phyloP scores from a whole-genome alignment of 1,284 basidiomycete species.

The Cryptococcus sp. region DNA sequence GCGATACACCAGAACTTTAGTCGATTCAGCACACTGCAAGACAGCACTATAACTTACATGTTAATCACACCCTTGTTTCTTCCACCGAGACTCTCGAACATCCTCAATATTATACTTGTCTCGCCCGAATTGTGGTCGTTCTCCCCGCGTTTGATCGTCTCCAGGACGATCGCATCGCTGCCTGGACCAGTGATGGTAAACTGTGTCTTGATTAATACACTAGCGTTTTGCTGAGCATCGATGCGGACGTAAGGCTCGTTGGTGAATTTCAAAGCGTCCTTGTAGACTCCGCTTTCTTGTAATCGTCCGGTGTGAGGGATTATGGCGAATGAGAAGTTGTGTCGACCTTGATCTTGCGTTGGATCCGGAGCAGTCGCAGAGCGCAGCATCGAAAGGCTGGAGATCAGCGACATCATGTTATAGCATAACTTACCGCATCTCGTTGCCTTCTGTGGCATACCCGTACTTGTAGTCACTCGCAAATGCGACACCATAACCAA shows the following conservation, averaged over 20 bases:
- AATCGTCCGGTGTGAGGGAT: conserved; percentile 80
- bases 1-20: conserved; percentile 57
- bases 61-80: conserved; percentile 64
- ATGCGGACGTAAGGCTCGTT: conserved; percentile 59
- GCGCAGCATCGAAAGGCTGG: conserved; percentile 76
- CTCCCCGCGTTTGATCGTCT: conserved; percentile 92
- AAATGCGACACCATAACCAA: conserved; percentile 85
- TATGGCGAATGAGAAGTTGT: conserved; percentile 81
- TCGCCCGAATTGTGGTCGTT: conserved; percentile 63
- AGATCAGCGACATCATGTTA: not conserved
- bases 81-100: conserved; percentile 87
- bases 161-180: conserved; percentile 74
- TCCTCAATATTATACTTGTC: conserved; percentile 65
- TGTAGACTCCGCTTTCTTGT: conserved; percentile 58
- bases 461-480: conserved; percentile 88
- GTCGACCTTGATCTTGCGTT: conserved; percentile 56
- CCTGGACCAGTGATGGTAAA: conserved; percentile 5
- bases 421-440: conserved; percentile 17
- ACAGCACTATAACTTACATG: conserved; percentile 30
- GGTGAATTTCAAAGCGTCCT: conserved; percentile 78
- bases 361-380: conserved; percentile 83
- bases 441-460: conserved; percentile 30
- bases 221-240: not conserved
- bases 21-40: conserved; percentile 30
- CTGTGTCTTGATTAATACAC: not conserved